Evolutionary conservation across 805 yeast species (phyloP), one percentile per base, ranked within the genome.

Genomic region (Monosporozyma unispora): DNA sequence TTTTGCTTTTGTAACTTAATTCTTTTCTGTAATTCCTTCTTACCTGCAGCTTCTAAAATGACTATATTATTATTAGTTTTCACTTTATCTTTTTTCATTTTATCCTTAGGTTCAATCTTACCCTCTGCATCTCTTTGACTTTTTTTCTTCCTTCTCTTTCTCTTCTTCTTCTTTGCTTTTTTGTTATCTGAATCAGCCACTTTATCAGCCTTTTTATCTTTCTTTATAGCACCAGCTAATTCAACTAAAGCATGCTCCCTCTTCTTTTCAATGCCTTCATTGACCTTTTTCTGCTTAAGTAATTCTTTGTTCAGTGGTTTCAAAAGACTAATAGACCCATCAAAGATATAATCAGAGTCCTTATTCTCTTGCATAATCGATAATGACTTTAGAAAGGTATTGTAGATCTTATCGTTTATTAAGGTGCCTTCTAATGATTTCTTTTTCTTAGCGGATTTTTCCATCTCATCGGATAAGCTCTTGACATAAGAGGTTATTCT

Each of bases 21-120:
- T 42, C 64, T 53, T 49, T 60, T 58, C 45, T 57, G 60, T 37
- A 64, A 41, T 38, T 62, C 65, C 50, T 54, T 62, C 45, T 57
- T 60, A 11, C 67, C 66, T 16, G 66, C 67, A 12, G 61, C 66
- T 39, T 62, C 68, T 18, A 64, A 49, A 2, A 64, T 62, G 2
- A 63, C 67, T 9, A 60, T 52, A 42, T 62, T 62, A 16, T 60
- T 57, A 44, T 59, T 60, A 19, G 46, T 33, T 23, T 35, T 19
- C n/a, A 35, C 11, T 16, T 45, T 14, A 7, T 22, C 46, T 37
- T 48, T 45, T 16, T 40, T 35, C 31, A 35, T 16, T 23, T 44
- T 48, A 38, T 48, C 50, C 45, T 47, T 50, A 4, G 45, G 14
- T 11, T 52, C 53, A n/a, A 48, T 5, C 18, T 46, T 45, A n/a